Conservation (phyloP, 108 stramenopile genomes). For the Cyclotella baltica region DNA sequence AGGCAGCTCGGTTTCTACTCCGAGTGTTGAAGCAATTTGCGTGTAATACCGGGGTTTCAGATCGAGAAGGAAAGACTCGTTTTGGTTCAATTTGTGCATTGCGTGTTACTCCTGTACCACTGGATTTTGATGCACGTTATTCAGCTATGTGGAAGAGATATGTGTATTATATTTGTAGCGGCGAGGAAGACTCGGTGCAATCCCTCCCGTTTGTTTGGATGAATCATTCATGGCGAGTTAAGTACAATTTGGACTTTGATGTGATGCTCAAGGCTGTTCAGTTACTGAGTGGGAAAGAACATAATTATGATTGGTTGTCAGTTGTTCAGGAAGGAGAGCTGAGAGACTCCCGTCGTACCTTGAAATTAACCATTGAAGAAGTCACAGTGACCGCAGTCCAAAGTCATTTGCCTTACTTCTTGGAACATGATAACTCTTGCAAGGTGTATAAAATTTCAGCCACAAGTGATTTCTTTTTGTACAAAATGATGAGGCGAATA, state of each 20-base stretch:
- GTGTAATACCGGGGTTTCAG: slow-evolving; percentile 24
- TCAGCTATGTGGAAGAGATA: slow-evolving; percentile 45
- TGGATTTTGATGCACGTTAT: slow-evolving; percentile 40
- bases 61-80: slow-evolving; percentile 7
- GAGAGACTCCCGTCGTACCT: slow-evolving; percentile 24
- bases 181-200: background rate
- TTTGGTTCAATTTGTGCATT: slow-evolving; percentile 30
- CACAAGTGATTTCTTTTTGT: slow-evolving; percentile 43
- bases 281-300: slow-evolving; percentile 29
- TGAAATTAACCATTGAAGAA: slow-evolving; percentile 27
- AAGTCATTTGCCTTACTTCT: slow-evolving; percentile 29
- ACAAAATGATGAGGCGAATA: slow-evolving; percentile 52
- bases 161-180: slow-evolving; percentile 27
- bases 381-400: background rate
- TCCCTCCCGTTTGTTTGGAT: slow-evolving; percentile 30
- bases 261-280: slow-evolving; percentile 31
- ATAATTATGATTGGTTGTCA: slow-evolving; percentile 44
- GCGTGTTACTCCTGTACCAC: slow-evolving; percentile 24
- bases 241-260: slow-evolving; percentile 8
- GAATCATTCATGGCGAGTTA: slow-evolving; percentile 31
- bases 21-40: slow-evolving; percentile 34
- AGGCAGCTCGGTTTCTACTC: slow-evolving; percentile 30
- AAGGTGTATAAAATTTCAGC: slow-evolving; percentile 31
- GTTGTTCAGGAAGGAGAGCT: slow-evolving; percentile 39
- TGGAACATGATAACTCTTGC: slow-evolving; percentile 4